Base-by-base conservation (phyloP, 257 asterid species). In the Rehmannia glutinosa region DNA sequence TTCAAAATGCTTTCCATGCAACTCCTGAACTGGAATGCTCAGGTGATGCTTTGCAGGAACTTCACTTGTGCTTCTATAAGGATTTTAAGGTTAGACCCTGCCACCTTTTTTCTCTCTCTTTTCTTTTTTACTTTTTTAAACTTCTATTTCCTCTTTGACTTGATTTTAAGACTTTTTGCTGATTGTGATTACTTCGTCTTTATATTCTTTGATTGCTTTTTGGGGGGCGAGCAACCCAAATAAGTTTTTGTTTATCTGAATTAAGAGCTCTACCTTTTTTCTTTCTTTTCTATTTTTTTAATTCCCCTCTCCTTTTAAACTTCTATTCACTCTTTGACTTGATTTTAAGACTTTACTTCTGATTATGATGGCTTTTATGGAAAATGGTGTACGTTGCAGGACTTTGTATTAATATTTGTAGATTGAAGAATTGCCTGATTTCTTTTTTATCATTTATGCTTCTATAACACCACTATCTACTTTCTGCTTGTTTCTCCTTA, bases 51-150 rank as follows among this genome's bases (percentile, higher is more conserved):
- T 54, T 94, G 57, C 81, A 85, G 83, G 99, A 94, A 70, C 87
- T 94, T 51, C 73, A 77, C 19, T 57, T 94, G 64, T 94, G 99
- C 87, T 91, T 94, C 91, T 72, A 73, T 43, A 94, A 94, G 87
- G 82, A 87, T 73, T 91, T 94, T 78, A 79, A 74, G 96, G 97
- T 90, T 64, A 57, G 86, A 66, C 58, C 64, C 47, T 32, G 32
- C 32, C n/a, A n/a, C n/a, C n/a, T n/a, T n/a, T n/a, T n/a, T n/a
- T n/a, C n/a, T n/a, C n/a, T n/a, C n/a, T n/a, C n/a, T n/a, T n/a
- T n/a, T n/a, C n/a, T n/a, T n/a, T n/a, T n/a, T n/a, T n/a, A n/a
- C n/a, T n/a, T n/a, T n/a, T n/a, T n/a, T n/a, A n/a, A n/a, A n/a
- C n/a, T n/a, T n/a, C n/a, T n/a, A n/a, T n/a, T n/a, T n/a, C n/a